These are phyloP conservation scores for Saccharum officinarum DNA, from an alignment of 176 grass and related monocot species.

Conservation along the genomic window DNA sequence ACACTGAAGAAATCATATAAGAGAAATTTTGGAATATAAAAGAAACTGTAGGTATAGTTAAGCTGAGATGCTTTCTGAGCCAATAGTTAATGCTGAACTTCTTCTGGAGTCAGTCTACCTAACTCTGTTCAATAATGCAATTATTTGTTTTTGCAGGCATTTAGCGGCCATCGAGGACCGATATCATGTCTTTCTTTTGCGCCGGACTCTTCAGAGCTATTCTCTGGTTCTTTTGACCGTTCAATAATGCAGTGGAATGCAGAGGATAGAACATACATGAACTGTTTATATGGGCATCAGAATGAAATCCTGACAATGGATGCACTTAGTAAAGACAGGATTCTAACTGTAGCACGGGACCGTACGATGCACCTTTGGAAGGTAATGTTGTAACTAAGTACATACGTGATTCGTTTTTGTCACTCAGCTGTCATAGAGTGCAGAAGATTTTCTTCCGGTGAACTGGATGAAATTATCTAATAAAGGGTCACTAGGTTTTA, in stretches of 20 bases:
- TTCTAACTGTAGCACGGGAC: slow-evolving; percentile 76
- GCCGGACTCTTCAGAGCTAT: slow-evolving; percentile 67
- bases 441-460: neutral
- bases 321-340: slow-evolving; percentile 71
- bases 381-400: slow-evolving; percentile 35
- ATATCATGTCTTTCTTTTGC: slow-evolving; percentile 82
- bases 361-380: slow-evolving; percentile 91
- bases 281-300: slow-evolving; percentile 83
- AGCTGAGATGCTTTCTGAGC: neutral
- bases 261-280: slow-evolving; percentile 85
- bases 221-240: slow-evolving; percentile 90
- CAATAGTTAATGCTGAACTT: neutral
- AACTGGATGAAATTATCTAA: neutral
- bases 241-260: slow-evolving; percentile 94
- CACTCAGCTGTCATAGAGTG: neutral
- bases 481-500: neutral
- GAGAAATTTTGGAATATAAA: neutral
- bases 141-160: slow-evolving; percentile 60
- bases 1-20: neutral
- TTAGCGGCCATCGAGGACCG: slow-evolving; percentile 77
- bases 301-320: slow-evolving; percentile 83
- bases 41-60: neutral
- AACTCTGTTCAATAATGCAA: neutral
- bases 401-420: neutral
- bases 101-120: neutral